A percentile compares a stretch with the other conserved stretches of the same genome.
Conservation (phyloP, 2,329 filamentous ascomycete genomes). For the Clonostachys rosea region DNA sequence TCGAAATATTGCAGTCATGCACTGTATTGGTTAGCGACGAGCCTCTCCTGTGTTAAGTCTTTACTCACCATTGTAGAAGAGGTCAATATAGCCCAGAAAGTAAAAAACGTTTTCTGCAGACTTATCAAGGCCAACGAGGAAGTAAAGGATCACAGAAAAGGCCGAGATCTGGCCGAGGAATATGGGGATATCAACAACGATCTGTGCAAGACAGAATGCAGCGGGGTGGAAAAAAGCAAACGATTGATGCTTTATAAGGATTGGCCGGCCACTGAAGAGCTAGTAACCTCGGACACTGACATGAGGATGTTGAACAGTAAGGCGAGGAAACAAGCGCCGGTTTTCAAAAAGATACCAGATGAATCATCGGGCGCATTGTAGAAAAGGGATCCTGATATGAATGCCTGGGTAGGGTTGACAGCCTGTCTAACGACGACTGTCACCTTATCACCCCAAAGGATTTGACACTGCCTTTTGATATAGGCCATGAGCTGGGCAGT, state of each 20-base stretch:
- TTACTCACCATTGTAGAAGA: too few species aligned
- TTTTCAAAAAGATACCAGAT: conserved; percentile 47
- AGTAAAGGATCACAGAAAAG: conserved; percentile 39
- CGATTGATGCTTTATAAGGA: conserved; percentile 21
- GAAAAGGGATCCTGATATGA: conserved; percentile 63
- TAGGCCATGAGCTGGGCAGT: conserved; percentile 15
- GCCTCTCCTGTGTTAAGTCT: too few species aligned
- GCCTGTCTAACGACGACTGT: conserved; percentile 30
- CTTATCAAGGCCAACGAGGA: conserved; percentile 9
- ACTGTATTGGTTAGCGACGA: too few species aligned
- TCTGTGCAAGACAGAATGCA: conserved; percentile 27
- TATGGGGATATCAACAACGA: conserved; percentile 34
- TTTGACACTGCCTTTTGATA: conserved; percentile 13
- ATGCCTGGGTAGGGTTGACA: conserved; percentile 60
- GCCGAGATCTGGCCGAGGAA: conserved; percentile 42
- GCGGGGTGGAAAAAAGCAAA: conserved; percentile 23
- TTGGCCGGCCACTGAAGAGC: conserved; percentile 18
- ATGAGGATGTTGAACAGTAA: conserved; percentile 38
- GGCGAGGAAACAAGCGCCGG: conserved; percentile 22
- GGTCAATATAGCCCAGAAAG: too few species aligned
- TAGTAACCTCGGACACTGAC: conserved; percentile 22
- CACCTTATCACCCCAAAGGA: conserved; percentile 21
- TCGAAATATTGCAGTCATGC: conserved; percentile 72
- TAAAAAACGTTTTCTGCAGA: too few species aligned
- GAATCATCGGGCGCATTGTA: conserved; percentile 54